A percentile compares a stretch with the other conserved stretches of the same genome.
Evolutionary conservation across 1,139 yeast species (phyloP).

Genomic region (Lodderomyces parapsilosis): DNA sequence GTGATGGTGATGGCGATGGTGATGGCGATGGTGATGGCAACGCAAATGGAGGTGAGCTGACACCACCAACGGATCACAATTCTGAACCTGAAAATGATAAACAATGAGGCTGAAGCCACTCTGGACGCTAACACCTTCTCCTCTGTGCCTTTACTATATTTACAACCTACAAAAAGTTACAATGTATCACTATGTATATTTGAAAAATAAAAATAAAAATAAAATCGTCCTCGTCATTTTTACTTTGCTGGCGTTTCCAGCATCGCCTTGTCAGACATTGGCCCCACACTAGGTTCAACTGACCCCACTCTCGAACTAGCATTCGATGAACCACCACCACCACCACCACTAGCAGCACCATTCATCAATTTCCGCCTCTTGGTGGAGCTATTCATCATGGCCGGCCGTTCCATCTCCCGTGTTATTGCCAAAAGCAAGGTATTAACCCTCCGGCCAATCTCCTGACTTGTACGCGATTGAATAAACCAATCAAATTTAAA

Average conservation of each 20-base stretch:
- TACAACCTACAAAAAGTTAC: neutral
- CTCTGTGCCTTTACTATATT: no score
- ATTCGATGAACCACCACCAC: conserved; percentile 19
- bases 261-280: conserved; percentile 11
- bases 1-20: neutral
- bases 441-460: conserved; percentile 75
- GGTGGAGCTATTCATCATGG: no score
- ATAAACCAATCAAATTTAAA: conserved; percentile 91
- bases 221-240: neutral
- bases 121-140: no score
- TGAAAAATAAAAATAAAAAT: neutral
- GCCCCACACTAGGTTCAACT: conserved; percentile 27
- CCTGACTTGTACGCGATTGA: conserved; percentile 80
- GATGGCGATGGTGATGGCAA: neutral
- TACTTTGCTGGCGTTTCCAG: conserved; percentile 1
- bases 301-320: conserved; percentile 35
- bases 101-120: neutral
- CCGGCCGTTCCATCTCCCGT: conserved; percentile 72
- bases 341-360: no score
- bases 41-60: conserved; percentile 2
- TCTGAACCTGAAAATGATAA: conserved; percentile 5
- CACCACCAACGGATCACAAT: conserved; percentile 10
- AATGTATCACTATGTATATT: conserved; percentile 1
- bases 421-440: conserved; percentile 77
- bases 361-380: conserved; percentile 29